Evolutionary conservation across 163 green algal genomes (phyloP).

Genomic region (Chlorella variabilis): DNA sequence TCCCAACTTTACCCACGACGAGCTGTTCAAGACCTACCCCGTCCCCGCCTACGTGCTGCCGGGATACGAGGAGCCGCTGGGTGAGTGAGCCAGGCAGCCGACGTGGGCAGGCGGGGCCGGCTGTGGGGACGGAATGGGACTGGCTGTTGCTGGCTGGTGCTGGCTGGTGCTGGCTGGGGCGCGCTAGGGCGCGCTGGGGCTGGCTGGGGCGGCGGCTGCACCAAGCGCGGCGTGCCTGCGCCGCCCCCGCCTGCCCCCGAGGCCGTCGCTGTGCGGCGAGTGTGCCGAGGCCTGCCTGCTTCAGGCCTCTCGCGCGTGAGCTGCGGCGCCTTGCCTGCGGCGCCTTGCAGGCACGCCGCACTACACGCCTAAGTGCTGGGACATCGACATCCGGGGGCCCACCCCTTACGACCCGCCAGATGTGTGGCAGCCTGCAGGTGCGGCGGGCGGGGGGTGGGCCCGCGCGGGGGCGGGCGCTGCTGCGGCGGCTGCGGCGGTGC

Average conservation of each 20-base stretch:
- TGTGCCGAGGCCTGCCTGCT: too few species aligned
- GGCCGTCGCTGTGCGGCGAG: too few species aligned
- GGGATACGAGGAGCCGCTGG: conserved; percentile 26
- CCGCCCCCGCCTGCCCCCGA: neutral
- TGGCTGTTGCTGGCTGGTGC: neutral
- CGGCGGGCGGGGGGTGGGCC: neutral
- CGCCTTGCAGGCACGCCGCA: conserved; percentile 26
- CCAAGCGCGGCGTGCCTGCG: too few species aligned
- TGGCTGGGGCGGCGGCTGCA: too few species aligned
- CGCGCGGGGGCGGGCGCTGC: too few species aligned
- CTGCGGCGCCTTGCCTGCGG: too few species aligned
- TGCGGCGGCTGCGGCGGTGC: neutral
- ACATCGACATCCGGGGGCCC: conserved; percentile 10
- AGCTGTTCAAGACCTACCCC: neutral
- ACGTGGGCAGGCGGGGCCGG: too few species aligned
- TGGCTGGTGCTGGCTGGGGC: too few species aligned
- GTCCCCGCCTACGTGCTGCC: conserved; percentile 17
- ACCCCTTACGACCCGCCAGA: neutral
- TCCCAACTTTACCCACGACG: neutral
- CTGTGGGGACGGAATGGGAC: too few species aligned
- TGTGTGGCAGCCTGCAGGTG: conserved; percentile 13
- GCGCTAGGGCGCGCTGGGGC: too few species aligned
- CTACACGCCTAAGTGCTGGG: conserved; percentile 8
- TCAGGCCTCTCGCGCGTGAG: too few species aligned
- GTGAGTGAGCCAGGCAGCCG: too few species aligned